phyloP scores from a whole-genome alignment of 192 early-diverging fungal species.

The Coemansia sp. region DNA sequence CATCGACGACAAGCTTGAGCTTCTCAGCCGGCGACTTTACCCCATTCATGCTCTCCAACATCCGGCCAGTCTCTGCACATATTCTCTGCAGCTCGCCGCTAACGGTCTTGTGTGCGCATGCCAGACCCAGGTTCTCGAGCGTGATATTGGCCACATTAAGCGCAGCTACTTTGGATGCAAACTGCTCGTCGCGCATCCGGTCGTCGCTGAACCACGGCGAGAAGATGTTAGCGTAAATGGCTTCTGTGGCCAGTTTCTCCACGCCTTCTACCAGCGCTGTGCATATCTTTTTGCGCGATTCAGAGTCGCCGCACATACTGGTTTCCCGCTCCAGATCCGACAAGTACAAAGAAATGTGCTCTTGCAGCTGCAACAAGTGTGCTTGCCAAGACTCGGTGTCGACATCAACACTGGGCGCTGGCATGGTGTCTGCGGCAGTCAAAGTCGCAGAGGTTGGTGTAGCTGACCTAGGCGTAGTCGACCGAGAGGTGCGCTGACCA shows the following conservation, averaged over 20 bases:
- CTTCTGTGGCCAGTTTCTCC: slow-evolving; percentile 37
- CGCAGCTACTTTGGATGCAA: slow-evolving; percentile 66
- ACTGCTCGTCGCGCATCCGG: slow-evolving; percentile 58
- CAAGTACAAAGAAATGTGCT: slow-evolving; percentile 15
- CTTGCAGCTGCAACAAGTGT: slow-evolving; percentile 21
- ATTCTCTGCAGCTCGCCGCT: slow-evolving; percentile 23
- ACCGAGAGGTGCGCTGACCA: slow-evolving; percentile 6
- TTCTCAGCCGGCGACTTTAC: slow-evolving; percentile 47
- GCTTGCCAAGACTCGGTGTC: slow-evolving; percentile 33
- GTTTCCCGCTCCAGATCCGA: slow-evolving; percentile 34
- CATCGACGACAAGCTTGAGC: slow-evolving; percentile 46
- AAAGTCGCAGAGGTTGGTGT: slow-evolving; percentile 1
- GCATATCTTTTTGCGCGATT: slow-evolving; percentile 26
- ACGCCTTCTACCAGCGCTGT: slow-evolving; percentile 33
- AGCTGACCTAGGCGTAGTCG: background rate
- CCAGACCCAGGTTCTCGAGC: slow-evolving; percentile 61
- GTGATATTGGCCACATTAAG: slow-evolving; percentile 62
- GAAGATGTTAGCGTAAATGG: slow-evolving; percentile 37
- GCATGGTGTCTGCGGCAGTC: background rate
- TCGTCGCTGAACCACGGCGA: slow-evolving; percentile 54
- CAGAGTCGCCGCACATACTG: slow-evolving; percentile 43
- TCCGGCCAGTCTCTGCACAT: slow-evolving; percentile 26
- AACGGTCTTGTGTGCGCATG: background rate
- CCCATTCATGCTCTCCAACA: slow-evolving; percentile 26
- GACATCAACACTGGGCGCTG: slow-evolving; percentile 3